Base-by-base conservation (phyloP, 129 eudicot species). In the Centaurea solstitialis region DNA sequence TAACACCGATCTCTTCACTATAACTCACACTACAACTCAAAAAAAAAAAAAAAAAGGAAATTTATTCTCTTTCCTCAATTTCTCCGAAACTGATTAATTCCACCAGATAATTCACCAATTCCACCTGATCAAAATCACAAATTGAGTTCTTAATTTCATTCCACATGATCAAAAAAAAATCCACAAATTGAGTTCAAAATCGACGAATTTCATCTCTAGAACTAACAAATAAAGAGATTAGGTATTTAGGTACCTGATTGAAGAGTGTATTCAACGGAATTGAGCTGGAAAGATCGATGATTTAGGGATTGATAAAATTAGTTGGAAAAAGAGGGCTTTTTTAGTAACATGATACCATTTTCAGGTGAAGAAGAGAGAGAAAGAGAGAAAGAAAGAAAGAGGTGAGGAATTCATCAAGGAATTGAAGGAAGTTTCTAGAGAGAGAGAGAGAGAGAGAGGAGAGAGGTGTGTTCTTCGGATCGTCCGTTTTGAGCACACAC, bases 391-490 rank as follows among this genome's bases (percentile, higher is more conserved):
- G 59, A 70, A 30, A 69, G 70, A 70, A 53, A 53, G 61, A 18
- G 76, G 65, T 59, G 72, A 41, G 47, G 67, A 80, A 73, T 80
- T 80, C 79, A 81, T 65, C 79, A 74, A 70, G 30, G 30, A n/a
- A n/a, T n/a, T n/a, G n/a, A 26, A 26, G n/a, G 79, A 81, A 74
- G 79, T 65, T 81, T 74, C 74, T 20, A 73, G 79, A 81, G 84
- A 38, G 77, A 79, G 83, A 71, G 73, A 28, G 70, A 13, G 71
- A 24, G 75, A 78, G 21, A 18, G 75, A 65, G 37, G 82, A 79
- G 70, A 80, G 79, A 74, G 53, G 75, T 74, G 75, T 73, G 69
- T 74, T 74, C 75, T 81, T 81, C 84, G 79, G 84, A 80, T 80
- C 74, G 79, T 80, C 79, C 74, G 79, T 81, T 80, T 66, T 18